A percentile compares a stretch with the other conserved stretches of the same genome.
Conservation (phyloP, 176 grass and related monocot genomes). For the Bothriochloa decipiens region DNA sequence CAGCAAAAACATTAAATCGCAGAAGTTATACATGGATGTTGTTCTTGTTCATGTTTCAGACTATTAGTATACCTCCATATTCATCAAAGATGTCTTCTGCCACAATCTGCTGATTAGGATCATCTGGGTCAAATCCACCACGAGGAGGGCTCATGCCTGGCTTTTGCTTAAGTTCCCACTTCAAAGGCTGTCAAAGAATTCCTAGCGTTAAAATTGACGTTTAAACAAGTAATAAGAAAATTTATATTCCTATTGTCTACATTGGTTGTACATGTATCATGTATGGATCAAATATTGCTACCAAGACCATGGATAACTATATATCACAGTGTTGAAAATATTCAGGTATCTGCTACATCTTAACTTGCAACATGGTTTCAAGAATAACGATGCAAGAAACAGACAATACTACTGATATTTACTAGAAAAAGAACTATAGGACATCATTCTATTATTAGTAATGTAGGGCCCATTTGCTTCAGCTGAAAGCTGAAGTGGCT, state of each 20-base stretch:
- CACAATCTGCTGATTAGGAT: constrained; percentile 98
- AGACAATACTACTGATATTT: neutral
- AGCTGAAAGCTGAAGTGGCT: too few species aligned
- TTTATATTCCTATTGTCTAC: neutral
- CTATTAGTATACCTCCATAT: constrained; percentile 79
- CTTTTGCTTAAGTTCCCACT: constrained; percentile 98
- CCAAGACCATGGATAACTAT: neutral
- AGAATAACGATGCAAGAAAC: neutral
- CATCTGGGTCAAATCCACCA: constrained; percentile 82
- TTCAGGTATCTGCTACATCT: neutral
- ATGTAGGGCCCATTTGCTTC: too few species aligned
- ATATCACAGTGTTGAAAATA: neutral
- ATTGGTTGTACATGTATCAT: neutral
- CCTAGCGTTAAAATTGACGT: constrained; percentile 19
- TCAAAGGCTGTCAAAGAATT: constrained; percentile 63
- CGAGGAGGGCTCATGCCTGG: constrained; percentile 95
- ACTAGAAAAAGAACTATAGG: neutral
- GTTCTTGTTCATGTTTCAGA: neutral
- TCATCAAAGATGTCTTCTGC: constrained; percentile 98
- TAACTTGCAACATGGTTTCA: neutral
- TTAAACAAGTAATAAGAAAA: constrained; percentile 6
- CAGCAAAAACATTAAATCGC: constrained; percentile 11
- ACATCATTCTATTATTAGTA: neutral
- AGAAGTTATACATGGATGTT: neutral
- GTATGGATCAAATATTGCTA: neutral